Evolutionary conservation across 2,329 filamentous ascomycete species (phyloP), one percentile per base, ranked within the genome.

Genomic region (Apiospora sp.): DNA sequence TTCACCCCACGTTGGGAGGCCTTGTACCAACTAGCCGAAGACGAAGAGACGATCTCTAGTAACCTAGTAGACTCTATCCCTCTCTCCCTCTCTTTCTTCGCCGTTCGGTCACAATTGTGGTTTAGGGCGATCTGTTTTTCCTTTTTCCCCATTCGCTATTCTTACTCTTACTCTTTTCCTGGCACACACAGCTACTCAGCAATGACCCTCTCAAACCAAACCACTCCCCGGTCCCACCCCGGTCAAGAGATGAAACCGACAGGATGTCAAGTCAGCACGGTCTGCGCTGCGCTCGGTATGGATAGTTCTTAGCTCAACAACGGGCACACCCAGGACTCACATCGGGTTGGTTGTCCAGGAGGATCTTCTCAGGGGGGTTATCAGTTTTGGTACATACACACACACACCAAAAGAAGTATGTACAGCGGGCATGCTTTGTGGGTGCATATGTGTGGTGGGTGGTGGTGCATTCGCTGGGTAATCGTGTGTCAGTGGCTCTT

Each of bases 281-380:
- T 64, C n/a, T 64, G 58, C 58, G 58, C 34, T 64, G 58, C 58
- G 58, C 58, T 64, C 58, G 58, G 58, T 64, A 64, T 34, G 58
- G 58, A n/a, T 41, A 24, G 19, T n/a, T 34, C 19, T 64, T 41
- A 64, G 58, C 34, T 37, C n/a, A n/a, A n/a, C 54, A 58, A 7
- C 19, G 8, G 37, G 37, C 37, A 10, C 58, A 41, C 30, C 58
- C 58, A 37, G 58, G 30, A 41, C n/a, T 64, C 19, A 7, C 34
- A 64, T 64, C 22, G 51, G 51, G 27, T 64, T 37, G 54, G 54
- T 37, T 64, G 54, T n/a, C 30, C 30, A 64, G 30, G 54, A 64
- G 30, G 54, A 64, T 64, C 30, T 37, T 37, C 54, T 61, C 54
- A 16, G 5, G 46, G 46, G 46, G 19, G 19, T 16, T 16, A 22